Conservation (phyloP, 176 grass and related monocot genomes). For the Oryza brachyantha region DNA sequence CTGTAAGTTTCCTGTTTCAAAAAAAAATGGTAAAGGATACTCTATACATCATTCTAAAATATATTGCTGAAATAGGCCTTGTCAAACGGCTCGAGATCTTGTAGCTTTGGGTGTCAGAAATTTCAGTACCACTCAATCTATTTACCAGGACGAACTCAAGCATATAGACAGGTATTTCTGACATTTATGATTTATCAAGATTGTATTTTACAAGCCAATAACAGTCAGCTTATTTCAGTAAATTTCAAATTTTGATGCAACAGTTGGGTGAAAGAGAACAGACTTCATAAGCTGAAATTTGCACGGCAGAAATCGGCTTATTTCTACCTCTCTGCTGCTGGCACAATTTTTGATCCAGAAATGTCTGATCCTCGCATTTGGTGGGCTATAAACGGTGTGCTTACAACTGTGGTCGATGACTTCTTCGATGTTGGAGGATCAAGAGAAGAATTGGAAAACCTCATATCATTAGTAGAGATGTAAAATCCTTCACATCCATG, state of each 20-base stretch:
- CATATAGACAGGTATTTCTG: slow-evolving; percentile 41
- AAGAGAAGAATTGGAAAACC: slow-evolving; percentile 50
- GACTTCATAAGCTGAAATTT: slow-evolving; percentile 54
- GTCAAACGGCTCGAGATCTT: slow-evolving; percentile 28
- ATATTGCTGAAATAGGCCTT: slow-evolving; percentile 36
- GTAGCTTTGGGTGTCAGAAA: slow-evolving; percentile 38
- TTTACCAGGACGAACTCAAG: slow-evolving; percentile 45
- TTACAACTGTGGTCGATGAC: slow-evolving; percentile 53
- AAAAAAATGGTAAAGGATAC: background rate
- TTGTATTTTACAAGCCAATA: background rate
- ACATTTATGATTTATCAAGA: background rate
- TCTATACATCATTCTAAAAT: background rate
- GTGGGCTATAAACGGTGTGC: slow-evolving; percentile 53
- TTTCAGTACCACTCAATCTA: slow-evolving; percentile 46
- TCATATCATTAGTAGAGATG: slow-evolving; percentile 53
- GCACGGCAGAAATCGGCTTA: slow-evolving; percentile 56
- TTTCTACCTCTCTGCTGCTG: slow-evolving; percentile 58
- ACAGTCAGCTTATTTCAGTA: background rate
- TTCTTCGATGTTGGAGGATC: slow-evolving; percentile 65
- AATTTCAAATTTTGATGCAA: background rate
- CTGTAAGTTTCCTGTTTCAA: background rate
- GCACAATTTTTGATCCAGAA: slow-evolving; percentile 50
- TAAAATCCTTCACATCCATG: slow-evolving; percentile 11
- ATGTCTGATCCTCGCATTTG: slow-evolving; percentile 56
- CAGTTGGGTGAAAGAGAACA: slow-evolving; percentile 72